Base-by-base conservation (phyloP, 768 basidiomycete species). In the Galerina marginata region DNA sequence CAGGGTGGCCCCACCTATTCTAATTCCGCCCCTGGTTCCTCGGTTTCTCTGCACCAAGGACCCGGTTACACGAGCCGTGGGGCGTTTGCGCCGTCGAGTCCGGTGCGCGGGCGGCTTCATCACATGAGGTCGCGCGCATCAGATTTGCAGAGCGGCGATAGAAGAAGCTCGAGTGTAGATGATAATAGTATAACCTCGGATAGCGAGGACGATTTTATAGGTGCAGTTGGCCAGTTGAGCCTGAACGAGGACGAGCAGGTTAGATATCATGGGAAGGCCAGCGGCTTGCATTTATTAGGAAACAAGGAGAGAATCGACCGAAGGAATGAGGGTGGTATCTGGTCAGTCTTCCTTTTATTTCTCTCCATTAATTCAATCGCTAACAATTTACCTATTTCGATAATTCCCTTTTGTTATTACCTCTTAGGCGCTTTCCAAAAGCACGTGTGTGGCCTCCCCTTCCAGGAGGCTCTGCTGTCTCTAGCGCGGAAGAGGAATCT, bases 191-290 rank as follows among this genome's bases (percentile, higher is more conserved):
- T 67, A 43, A 74, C 71, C 63, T 75, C 76, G 43, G 74, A 70
- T 33, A 77, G 75, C 47, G 80, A 79, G 38, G 78, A 74, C n/a
- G 80, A 79, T 33, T 69, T 82, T 37, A 80, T 83, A 36, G 86
- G 88, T 58, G 93, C 92, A 29, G 83, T 95, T 4, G 94, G 94
- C 2, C 93, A 95, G 74, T 78, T 96, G 59, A 92, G 90, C 63
- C 68, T 96, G 65, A 94, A 96, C 67, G 94, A 96, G 76, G 91
- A 95, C 55, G 83, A 86, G 57, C 87, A 95, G 71, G 86, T 96
- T 11, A 79, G 94, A 39, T 95, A 89, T 72, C 94, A 96, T 67
- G 93, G 93, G 29, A 92, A 92, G 72, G 89, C 85, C 4, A 92
- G 90, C 59, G 92, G 93, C 2, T 73, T 95, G 62, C 87, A 95